Evolutionary conservation across 2,329 filamentous ascomycete species (phyloP).

Genomic region (Chrysoporthe cubensis): DNA sequence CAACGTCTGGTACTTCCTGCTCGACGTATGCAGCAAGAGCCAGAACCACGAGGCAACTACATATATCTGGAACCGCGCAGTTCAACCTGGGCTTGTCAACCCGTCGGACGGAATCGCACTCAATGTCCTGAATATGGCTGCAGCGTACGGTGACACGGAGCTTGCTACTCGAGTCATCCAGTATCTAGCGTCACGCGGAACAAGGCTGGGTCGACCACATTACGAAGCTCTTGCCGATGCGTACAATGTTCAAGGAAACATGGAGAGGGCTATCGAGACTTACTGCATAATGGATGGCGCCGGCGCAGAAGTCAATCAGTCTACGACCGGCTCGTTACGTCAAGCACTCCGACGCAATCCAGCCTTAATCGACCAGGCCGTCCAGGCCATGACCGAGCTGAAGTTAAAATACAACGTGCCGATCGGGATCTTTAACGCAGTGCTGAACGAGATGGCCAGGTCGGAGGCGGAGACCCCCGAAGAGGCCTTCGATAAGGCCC

Average conservation of each 20-base stretch:
- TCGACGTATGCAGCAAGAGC: conserved; percentile 73
- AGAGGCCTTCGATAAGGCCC: conserved; percentile 23
- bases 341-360: conserved; percentile 54
- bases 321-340: conserved; percentile 67
- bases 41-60: conserved; percentile 67
- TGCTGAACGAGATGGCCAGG: conserved; percentile 41
- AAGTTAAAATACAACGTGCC: conserved; percentile 40
- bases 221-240: conserved; percentile 80
- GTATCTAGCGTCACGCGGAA: conserved; percentile 61
- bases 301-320: conserved; percentile 58
- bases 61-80: conserved; percentile 69
- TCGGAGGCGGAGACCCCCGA: conserved; percentile 4
- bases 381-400: conserved; percentile 61
- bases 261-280: conserved; percentile 68
- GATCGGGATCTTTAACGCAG: conserved; percentile 45
- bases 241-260: conserved; percentile 63
- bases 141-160: conserved; percentile 66
- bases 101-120: conserved; percentile 40
- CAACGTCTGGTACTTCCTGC: conserved; percentile 69
- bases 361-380: conserved; percentile 53
- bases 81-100: conserved; percentile 48
- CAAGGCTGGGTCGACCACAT: conserved; percentile 66
- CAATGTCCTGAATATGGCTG: conserved; percentile 73
- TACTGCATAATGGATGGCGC: conserved; percentile 75
- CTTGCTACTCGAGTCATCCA: conserved; percentile 75